phyloP scores from a whole-genome alignment of 257 asterid species.

The Plantago ovata region DNA sequence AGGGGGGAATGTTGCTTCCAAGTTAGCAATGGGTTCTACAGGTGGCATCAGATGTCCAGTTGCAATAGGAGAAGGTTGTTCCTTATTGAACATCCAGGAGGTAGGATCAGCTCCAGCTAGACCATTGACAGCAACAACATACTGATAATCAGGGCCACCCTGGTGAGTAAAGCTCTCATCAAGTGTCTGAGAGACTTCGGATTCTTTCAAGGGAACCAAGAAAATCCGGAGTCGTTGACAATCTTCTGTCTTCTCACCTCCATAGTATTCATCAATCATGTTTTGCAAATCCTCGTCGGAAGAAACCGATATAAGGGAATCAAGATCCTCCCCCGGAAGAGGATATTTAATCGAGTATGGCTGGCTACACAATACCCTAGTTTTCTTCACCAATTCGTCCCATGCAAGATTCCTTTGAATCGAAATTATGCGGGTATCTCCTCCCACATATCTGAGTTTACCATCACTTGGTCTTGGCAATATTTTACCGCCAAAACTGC shows the following conservation, averaged over 20 bases:
- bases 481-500: slow-evolving; percentile 62
- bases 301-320: slow-evolving; percentile 71
- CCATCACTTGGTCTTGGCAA: slow-evolving; percentile 71
- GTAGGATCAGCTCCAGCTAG: slow-evolving; percentile 38
- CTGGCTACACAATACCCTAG: slow-evolving; percentile 42
- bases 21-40: slow-evolving; percentile 28
- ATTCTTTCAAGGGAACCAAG: slow-evolving; percentile 53
- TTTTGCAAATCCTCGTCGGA: slow-evolving; percentile 68
- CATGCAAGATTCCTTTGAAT: slow-evolving; percentile 39
- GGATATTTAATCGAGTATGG: slow-evolving; percentile 64
- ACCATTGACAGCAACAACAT: slow-evolving; percentile 65
- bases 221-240: slow-evolving; percentile 70
- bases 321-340: slow-evolving; percentile 81
- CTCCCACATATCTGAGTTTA: slow-evolving; percentile 65
- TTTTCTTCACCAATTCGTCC: slow-evolving; percentile 51
- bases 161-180: slow-evolving; percentile 36
- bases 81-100: slow-evolving; percentile 27
- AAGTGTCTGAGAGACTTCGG: slow-evolving; percentile 33
- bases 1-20: slow-evolving; percentile 29
- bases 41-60: slow-evolving; percentile 29
- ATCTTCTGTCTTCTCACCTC: slow-evolving; percentile 47
- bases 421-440: slow-evolving; percentile 60
- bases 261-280: slow-evolving; percentile 71
- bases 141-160: slow-evolving; percentile 45
- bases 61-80: slow-evolving; percentile 29